Evolutionary conservation across 1,284 basidiomycete genomes (phyloP), one percentile per base, ranked within the genome.

Genomic region (Ustilago xerochloae): DNA sequence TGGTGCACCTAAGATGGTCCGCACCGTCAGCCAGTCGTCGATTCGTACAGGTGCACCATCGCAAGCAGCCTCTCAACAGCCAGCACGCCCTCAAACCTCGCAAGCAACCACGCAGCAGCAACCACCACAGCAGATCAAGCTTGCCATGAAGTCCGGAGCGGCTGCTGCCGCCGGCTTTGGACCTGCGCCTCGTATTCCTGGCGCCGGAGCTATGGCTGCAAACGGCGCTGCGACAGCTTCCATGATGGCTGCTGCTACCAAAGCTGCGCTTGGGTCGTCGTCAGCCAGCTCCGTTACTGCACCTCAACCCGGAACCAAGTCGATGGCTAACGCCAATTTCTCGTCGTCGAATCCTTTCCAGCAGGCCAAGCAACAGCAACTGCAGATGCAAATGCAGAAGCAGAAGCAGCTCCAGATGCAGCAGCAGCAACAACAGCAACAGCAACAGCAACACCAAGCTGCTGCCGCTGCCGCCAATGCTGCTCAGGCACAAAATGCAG

Each of bases 311-410:
- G 32, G 63, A 30, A 36, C 55, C 51, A 62, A 63, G 36, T 3
- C 63, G n/a, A 72, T 72, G 69, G 63, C 63, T 6, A 72, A 72
- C 18, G 63, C 64, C 53, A 68, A 64, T 52, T 73, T 73, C 39
- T 73, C 64, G 7, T 61, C 70, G 15, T 52, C 70, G 12, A 73
- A 73, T 49, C 70, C 70, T 8, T 73, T 73, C 61, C 70, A 73
- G 30, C 70, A 73, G 43, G 71, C 71, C 55, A 74, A 74, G 59
- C 71, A 74, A 56, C 71, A 75, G 32, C 71, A 69, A 29, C 43
- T 64, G 50, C 71, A 75, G 35, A 47, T 67, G 54, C 63, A 66
- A 39, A 62, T 62, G 38, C 62, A 63, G 36, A 43, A 47, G 6
- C 55, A 57, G 20, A 38, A 39, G 45, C 49, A 51, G 28, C 49